Conservation (phyloP, 2,329 filamentous ascomycete species). For the Xylariaceae sp. region DNA sequence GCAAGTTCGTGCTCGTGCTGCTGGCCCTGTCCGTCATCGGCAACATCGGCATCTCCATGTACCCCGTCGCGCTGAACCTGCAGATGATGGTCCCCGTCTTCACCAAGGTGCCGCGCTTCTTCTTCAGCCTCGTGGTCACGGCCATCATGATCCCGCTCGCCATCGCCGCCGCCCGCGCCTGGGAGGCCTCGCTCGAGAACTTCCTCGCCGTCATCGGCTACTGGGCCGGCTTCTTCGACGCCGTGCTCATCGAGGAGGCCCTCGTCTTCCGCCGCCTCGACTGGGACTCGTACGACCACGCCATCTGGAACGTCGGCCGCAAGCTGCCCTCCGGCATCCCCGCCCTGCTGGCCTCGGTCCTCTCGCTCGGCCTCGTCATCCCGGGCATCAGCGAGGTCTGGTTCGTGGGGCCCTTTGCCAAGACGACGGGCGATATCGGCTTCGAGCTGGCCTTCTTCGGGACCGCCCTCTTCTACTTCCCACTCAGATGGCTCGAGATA, state of each 20-base stretch:
- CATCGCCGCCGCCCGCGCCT: conserved; percentile 35
- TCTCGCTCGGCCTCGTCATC: conserved; percentile 42
- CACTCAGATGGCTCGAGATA: conserved; percentile 43
- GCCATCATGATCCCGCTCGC: conserved; percentile 37
- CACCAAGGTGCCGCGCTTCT: conserved; percentile 35
- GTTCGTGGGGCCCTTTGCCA: conserved; percentile 39
- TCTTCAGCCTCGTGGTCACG: conserved; percentile 37
- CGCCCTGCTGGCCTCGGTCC: conserved; percentile 40
- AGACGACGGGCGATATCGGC: conserved; percentile 39
- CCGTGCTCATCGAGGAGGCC: conserved; percentile 40
- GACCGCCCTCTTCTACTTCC: conserved; percentile 42
- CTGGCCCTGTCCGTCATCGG: conserved; percentile 35
- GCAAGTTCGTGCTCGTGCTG: conserved; percentile 35
- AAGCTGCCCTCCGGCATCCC: conserved; percentile 42
- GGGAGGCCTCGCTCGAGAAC: conserved; percentile 39
- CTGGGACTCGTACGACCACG: conserved; percentile 41
- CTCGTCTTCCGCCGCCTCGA: conserved; percentile 42
- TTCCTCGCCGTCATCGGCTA: conserved; percentile 42
- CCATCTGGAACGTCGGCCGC: conserved; percentile 42
- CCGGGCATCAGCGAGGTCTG: conserved; percentile 40
- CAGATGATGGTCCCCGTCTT: conserved; percentile 38
- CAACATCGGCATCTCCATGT: conserved; percentile 35
- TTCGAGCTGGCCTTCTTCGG: conserved; percentile 41
- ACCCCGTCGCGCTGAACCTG: conserved; percentile 35
- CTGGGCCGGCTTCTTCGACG: conserved; percentile 39